Evolutionary conservation across 164 flowering plant genomes (phyloP).

Genomic region (Liriodendron chinense): DNA sequence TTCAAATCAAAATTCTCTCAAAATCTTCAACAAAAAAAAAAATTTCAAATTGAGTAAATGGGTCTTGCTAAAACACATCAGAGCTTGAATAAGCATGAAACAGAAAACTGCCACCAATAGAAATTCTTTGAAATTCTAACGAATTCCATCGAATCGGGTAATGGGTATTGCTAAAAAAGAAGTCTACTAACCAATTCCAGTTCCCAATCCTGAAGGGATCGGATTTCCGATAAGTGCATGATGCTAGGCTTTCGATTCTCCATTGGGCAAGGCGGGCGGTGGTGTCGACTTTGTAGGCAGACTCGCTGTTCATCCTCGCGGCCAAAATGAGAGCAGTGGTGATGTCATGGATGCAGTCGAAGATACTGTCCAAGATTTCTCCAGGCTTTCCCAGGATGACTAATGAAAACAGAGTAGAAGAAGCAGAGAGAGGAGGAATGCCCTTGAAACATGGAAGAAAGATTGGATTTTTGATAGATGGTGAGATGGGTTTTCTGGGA

Average conservation of each 20-base stretch:
- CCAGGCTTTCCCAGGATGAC: constrained; percentile 86
- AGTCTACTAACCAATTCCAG: constrained; percentile 75
- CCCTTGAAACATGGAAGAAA: constrained; percentile 18
- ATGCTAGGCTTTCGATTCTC: constrained; percentile 74
- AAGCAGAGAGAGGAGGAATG: background rate
- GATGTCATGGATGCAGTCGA: constrained; percentile 90
- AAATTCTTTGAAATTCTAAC: background rate
- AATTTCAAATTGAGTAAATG: no score
- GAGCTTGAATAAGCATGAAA: background rate
- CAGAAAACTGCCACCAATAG: background rate
- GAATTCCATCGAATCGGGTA: background rate
- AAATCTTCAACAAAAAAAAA: no score
- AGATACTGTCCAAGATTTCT: constrained; percentile 61
- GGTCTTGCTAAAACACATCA: no score
- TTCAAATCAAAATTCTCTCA: no score
- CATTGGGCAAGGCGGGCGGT: constrained; percentile 94
- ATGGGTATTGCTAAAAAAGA: background rate
- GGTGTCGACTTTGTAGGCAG: constrained; percentile 80
- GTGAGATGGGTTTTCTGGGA: constrained; percentile 22
- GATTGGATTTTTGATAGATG: background rate
- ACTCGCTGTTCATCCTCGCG: constrained; percentile 71
- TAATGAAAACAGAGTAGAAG: constrained; percentile 4
- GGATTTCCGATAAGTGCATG: constrained; percentile 85
- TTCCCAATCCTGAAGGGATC: constrained; percentile 92
- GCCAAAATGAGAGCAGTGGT: constrained; percentile 59